phyloP scores from a whole-genome alignment of 108 stramenopile species.

The Aurantiochytrium sp. region DNA sequence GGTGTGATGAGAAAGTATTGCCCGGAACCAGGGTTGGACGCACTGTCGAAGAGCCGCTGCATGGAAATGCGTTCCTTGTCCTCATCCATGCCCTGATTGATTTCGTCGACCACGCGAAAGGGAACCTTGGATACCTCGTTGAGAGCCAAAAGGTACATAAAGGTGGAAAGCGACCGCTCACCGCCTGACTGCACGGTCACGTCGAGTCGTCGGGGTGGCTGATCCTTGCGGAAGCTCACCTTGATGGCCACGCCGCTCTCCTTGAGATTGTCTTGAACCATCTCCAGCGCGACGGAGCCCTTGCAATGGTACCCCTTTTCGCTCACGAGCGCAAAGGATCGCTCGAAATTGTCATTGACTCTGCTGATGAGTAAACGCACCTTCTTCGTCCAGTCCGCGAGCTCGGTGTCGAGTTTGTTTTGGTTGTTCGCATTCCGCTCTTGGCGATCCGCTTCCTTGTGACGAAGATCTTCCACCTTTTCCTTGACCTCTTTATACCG shows the following conservation, averaged over 20 bases:
- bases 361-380: background rate
- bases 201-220: slow-evolving; percentile 59
- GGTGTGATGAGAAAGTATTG: slow-evolving; percentile 97
- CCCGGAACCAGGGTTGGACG: background rate
- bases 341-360: slow-evolving; percentile 51
- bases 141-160: slow-evolving; percentile 94
- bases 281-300: background rate
- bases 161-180: slow-evolving; percentile 86
- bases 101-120: slow-evolving; percentile 95
- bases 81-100: slow-evolving; percentile 96
- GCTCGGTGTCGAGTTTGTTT: too few relatives aligned
- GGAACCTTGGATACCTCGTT: slow-evolving; percentile 80
- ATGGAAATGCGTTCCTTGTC: slow-evolving; percentile 87
- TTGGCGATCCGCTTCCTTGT: too few relatives aligned
- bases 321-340: slow-evolving; percentile 48
- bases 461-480: too few relatives aligned
- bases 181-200: slow-evolving; percentile 85
- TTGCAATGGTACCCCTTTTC: slow-evolving; percentile 50
- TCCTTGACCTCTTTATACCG: too few relatives aligned
- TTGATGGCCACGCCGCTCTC: slow-evolving; percentile 78
- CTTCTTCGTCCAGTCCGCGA: too few relatives aligned
- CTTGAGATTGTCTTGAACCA: slow-evolving; percentile 29
- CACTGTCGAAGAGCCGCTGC: slow-evolving; percentile 40
- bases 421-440: too few relatives aligned
- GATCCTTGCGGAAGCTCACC: slow-evolving; percentile 73